Base-by-base conservation (phyloP, 2,329 filamentous ascomycete species). In the Venturia aucupariae region DNA sequence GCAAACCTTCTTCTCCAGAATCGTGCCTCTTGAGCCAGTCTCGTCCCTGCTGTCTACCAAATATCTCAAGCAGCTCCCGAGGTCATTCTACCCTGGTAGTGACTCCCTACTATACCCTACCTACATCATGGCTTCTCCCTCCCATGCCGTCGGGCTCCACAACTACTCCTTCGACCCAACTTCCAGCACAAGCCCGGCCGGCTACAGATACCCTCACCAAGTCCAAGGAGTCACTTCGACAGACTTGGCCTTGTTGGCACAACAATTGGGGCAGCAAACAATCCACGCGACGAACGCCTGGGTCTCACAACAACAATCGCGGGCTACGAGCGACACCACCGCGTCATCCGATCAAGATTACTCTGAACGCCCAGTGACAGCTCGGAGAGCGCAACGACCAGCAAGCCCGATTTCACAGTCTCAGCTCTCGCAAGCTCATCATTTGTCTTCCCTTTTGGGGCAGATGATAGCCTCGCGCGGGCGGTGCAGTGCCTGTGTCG, bases 231-330 rank as follows among this genome's bases (percentile, higher is more conserved):
- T 62, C 19, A 46, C 60, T 42, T 30, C 60, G 11, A 24, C 22
- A 24, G 60, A 62, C 10, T 27, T 62, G 32, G 42, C 39, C 17
- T 15, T 35, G 42, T 32, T 63, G 11, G 51, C 62, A 30, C 17
- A 63, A 7, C 62, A 57, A 41, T 63, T 63, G 19, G 38, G 48
- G 32, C 62, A 57, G 30, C 62, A 63, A 48, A 30, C n/a, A 13
- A n/a, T 41, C 32, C 48, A 38, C 30, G 51, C 62, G 24, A 46
- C 51, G 24, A 42, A 24, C 35, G n/a, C 6, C 17, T 38, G 46
- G 42, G 24, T 32, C 35, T 38, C 35, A 27, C 62, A 63, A 30
- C 62, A 54, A 30, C 35, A 46, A 55, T 46, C 48, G 39, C 46
- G 15, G 30, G 17, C 35, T 27, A 57, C 48, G 2, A 15, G 10